Evolutionary conservation across 1,139 yeast genomes (phyloP).

Genomic region (Nakaseomyces nivariensis): DNA sequence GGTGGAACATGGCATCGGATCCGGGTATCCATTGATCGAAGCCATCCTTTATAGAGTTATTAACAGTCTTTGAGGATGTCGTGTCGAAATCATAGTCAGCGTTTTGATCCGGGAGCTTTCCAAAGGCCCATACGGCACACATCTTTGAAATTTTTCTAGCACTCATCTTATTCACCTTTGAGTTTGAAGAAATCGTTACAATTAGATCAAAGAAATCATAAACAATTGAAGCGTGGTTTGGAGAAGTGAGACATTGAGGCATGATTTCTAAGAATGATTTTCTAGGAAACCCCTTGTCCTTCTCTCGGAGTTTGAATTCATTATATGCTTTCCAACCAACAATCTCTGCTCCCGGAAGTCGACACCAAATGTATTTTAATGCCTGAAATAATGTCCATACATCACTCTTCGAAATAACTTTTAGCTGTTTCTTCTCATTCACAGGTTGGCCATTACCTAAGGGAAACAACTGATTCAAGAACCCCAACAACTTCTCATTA

Average conservation of each 20-base stretch:
- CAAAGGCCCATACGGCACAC: slow-evolving; percentile 88
- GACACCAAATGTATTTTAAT: slow-evolving; percentile 75
- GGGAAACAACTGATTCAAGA: slow-evolving; percentile 46
- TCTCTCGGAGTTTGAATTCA: slow-evolving; percentile 57
- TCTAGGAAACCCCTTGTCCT: slow-evolving; percentile 53
- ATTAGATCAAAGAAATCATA: slow-evolving; percentile 77
- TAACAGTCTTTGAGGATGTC: slow-evolving; percentile 8
- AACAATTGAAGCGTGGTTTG: slow-evolving; percentile 82
- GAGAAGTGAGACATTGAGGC: slow-evolving; percentile 76
- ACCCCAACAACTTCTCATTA: slow-evolving; percentile 44
- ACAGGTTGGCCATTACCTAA: slow-evolving; percentile 39
- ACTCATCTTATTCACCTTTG: slow-evolving; percentile 66
- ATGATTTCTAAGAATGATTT: slow-evolving; percentile 67
- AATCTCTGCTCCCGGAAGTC: slow-evolving; percentile 69
- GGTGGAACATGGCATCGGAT: slow-evolving; percentile 77
- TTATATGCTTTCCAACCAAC: slow-evolving; percentile 82
- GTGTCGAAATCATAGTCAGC: slow-evolving; percentile 18
- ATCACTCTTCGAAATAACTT: slow-evolving; percentile 40
- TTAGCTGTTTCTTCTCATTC: slow-evolving; percentile 32
- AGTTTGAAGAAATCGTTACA: slow-evolving; percentile 73
- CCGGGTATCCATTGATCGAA: slow-evolving; percentile 69
- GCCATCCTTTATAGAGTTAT: slow-evolving; percentile 54
- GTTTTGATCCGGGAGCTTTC: slow-evolving; percentile 17
- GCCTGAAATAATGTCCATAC: slow-evolving; percentile 63
- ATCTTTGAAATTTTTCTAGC: slow-evolving; percentile 73